These are phyloP conservation scores for Climacium dendroides DNA, from an alignment of 225 moss, liverwort and hornwort genomes.

Conservation along the genomic window DNA sequence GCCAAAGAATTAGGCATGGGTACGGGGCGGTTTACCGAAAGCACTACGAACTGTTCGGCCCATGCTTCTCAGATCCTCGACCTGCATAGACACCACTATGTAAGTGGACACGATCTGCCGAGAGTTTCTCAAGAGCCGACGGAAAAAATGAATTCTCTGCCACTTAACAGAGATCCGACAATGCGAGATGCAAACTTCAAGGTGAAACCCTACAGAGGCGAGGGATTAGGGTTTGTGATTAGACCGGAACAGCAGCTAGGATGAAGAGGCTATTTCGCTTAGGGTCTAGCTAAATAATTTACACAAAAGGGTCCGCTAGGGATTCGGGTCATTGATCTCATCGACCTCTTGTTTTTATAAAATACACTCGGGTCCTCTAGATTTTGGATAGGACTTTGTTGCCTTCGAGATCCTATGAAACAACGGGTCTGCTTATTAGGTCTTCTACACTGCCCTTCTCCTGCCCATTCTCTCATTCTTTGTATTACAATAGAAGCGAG, in stretches of 20 bases:
- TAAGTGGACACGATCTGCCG: background rate
- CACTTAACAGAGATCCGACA: background rate
- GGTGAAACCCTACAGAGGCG: background rate
- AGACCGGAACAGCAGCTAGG: background rate
- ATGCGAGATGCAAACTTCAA: background rate
- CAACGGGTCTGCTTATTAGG: background rate
- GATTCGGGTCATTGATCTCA: background rate
- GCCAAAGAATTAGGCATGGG: background rate
- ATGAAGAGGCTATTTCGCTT: background rate
- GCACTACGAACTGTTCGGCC: conserved; percentile 41
- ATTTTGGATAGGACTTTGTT: background rate
- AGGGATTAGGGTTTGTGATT: background rate
- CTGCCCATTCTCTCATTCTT: background rate
- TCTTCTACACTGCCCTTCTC: background rate
- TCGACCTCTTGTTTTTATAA: background rate
- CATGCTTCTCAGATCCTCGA: conserved; percentile 38
- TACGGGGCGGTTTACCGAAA: conserved; percentile 44
- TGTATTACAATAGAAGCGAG: background rate
- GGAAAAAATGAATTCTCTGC: background rate
- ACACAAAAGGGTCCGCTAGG: background rate
- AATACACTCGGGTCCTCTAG: background rate
- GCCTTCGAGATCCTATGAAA: background rate
- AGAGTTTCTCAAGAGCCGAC: background rate
- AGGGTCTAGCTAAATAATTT: background rate
- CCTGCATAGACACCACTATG: background rate